Percentiles rank a stretch among this genome's conserved stretches.
Conservation (phyloP, 805 yeast genomes). For the Brettanomyces bruxellensis region DNA sequence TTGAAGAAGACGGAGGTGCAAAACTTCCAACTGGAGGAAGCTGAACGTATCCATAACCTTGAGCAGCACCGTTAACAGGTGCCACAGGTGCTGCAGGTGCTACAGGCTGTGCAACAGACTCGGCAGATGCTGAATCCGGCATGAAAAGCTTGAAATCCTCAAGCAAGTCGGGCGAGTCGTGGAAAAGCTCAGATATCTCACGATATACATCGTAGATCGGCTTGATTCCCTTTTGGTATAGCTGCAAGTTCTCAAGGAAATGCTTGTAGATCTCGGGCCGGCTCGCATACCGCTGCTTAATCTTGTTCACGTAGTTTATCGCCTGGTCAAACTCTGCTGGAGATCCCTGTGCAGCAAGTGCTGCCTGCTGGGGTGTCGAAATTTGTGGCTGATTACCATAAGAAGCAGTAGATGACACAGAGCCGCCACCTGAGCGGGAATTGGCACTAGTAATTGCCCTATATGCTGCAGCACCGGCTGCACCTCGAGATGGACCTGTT, state of each 20-base stretch:
- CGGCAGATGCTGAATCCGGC: constrained; percentile 50
- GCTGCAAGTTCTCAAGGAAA: constrained; percentile 88
- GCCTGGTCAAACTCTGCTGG: constrained; percentile 98
- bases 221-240: constrained; percentile 92
- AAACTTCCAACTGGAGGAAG: constrained; percentile 87
- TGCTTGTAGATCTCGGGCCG: constrained; percentile 96
- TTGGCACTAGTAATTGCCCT: neutral
- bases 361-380: constrained; percentile 3
- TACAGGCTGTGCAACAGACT: constrained; percentile 5
- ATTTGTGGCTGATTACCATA: constrained; percentile 1
- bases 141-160: constrained; percentile 93
- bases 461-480: neutral
- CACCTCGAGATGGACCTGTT: constrained; percentile 18
- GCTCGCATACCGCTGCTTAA: constrained; percentile 84
- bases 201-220: constrained; percentile 93
- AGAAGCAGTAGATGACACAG: neutral
- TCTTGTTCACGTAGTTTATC: constrained; percentile 90
- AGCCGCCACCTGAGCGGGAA: neutral
- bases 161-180: constrained; percentile 87
- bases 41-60: constrained; percentile 28
- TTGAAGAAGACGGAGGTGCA: constrained; percentile 48
- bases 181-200: constrained; percentile 82
- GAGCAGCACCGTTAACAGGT: constrained; percentile 8
- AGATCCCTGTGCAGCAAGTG: constrained; percentile 29
- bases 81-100: constrained; percentile 1